These are phyloP conservation scores for Alternaria brassicicola DNA, from an alignment of 2,329 filamentous ascomycete species.

Conservation along the genomic window DNA sequence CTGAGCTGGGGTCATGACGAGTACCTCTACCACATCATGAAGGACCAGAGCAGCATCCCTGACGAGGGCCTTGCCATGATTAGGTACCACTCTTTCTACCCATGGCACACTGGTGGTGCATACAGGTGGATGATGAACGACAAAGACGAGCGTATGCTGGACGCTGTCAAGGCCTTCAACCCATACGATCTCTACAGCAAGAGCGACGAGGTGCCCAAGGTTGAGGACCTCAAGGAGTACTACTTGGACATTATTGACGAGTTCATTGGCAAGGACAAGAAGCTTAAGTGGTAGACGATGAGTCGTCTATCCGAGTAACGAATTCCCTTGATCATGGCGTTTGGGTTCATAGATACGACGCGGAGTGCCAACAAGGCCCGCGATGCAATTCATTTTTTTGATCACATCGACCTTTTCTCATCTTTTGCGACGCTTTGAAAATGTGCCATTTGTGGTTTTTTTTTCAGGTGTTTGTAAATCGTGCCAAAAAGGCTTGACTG, in stretches of 20 bases:
- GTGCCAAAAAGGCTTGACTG: no score
- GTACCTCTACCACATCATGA: slow-evolving; percentile 85
- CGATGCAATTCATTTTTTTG: neutral
- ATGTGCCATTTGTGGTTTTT: neutral
- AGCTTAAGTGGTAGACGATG: slow-evolving; percentile 69
- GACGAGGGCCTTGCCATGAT: slow-evolving; percentile 90
- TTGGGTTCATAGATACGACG: neutral
- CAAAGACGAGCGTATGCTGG: slow-evolving; percentile 79
- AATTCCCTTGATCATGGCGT: slow-evolving; percentile 6
- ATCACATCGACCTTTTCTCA: neutral
- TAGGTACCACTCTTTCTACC: slow-evolving; percentile 90
- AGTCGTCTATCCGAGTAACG: neutral
- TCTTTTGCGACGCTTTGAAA: neutral
- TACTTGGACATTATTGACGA: slow-evolving; percentile 63
- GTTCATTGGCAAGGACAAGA: slow-evolving; percentile 69
- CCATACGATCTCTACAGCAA: slow-evolving; percentile 93
- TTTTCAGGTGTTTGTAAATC: neutral
- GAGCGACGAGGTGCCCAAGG: slow-evolving; percentile 78
- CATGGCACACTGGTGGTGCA: slow-evolving; percentile 83
- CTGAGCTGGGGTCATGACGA: slow-evolving; percentile 90
- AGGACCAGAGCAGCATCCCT: slow-evolving; percentile 79
- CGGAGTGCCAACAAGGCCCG: slow-evolving; percentile 26
- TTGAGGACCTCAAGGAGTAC: slow-evolving; percentile 74
- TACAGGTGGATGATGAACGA: slow-evolving; percentile 84
- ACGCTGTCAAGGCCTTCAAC: slow-evolving; percentile 84